Percentiles rank a stretch among this genome's conserved stretches.
Conservation (phyloP, 2,329 filamentous ascomycete species). For the Paecilomyces niveus region DNA sequence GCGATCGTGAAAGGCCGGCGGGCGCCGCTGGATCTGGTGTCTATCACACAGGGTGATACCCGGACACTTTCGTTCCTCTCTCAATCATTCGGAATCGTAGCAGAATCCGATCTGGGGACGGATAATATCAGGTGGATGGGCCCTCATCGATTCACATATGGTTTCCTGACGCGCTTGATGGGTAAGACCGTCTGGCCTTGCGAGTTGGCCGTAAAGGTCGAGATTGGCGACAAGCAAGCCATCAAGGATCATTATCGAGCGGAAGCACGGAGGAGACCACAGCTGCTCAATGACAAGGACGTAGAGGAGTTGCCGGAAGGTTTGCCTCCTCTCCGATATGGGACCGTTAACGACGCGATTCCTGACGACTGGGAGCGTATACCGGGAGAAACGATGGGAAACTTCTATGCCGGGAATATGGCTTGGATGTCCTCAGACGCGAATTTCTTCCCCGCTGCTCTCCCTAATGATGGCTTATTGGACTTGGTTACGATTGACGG, state of each 20-base stretch:
- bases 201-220: constrained; percentile 78
- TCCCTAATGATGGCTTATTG: constrained; percentile 76
- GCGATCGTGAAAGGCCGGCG: constrained; percentile 79
- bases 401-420: constrained; percentile 95
- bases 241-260: constrained; percentile 67
- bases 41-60: constrained; percentile 71
- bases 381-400: constrained; percentile 71
- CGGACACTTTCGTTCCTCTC: constrained; percentile 82
- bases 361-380: constrained; percentile 70
- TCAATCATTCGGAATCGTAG: constrained; percentile 81
- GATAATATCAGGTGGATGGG: constrained; percentile 95
- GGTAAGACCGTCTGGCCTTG: constrained; percentile 77
- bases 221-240: constrained; percentile 64
- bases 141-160: constrained; percentile 72
- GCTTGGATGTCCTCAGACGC: constrained; percentile 80
- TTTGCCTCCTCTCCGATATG: constrained; percentile 69
- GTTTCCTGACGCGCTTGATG: constrained; percentile 70
- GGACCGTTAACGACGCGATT: constrained; percentile 69
- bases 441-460: constrained; percentile 74
- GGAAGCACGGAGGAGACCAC: constrained; percentile 31
- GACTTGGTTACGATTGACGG: constrained; percentile 79
- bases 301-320: constrained; percentile 42
- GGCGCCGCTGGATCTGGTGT: constrained; percentile 79
- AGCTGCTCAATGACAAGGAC: constrained; percentile 17
- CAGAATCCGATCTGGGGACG: constrained; percentile 82